Evolutionary conservation across 345 rosid species (phyloP), one percentile per base, ranked within the genome.

Genomic region (Brassica nigra): DNA sequence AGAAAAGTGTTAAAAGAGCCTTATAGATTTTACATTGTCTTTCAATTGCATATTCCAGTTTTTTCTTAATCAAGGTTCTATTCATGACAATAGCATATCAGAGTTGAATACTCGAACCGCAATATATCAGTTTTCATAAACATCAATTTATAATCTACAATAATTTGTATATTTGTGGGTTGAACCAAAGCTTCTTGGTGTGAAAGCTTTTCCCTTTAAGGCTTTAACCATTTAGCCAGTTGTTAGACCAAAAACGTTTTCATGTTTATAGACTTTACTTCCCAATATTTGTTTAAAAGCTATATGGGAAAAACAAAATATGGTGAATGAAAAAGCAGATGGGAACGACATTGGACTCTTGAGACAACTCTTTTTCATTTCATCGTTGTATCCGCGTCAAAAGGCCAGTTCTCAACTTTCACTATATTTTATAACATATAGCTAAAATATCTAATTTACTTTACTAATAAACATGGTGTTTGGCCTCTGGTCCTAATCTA

Each of bases 371-470:
- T 72, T 65, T 78, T 57, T 64, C 33, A 73, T 66, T 39, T 73
- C 62, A 58, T 73, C 68, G 82, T 66, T 66, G 82, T 66, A 73
- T 66, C 82, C 78, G 67, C 77, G 82, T 79, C 82, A 79, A 79
- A 79, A 73, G 63, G 68, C 14, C 58, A 68, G 20, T 67, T 14
- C 12, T 18, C 36, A 67, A 49, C 23, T 49, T 68, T 62, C 65
- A 73, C 70, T 67, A 67, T 39, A 62, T 71, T 62, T 70, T 69
- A 15, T 33, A 62, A 29, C 66, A 6, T 15, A 9, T 0, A 11
- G 33, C 34, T 61, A 44, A 69, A 61, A 28, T 61, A 67, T 10
- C 63, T 73, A 55, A 58, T 59, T 27, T 15, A 37, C 61, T 39
- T 64, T 72, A 78, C 64, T 47, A 59, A 66, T 47, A 59, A 58